These are phyloP conservation scores for Ogataea pini DNA, from an alignment of 805 yeast genomes.

Conservation along the genomic window DNA sequence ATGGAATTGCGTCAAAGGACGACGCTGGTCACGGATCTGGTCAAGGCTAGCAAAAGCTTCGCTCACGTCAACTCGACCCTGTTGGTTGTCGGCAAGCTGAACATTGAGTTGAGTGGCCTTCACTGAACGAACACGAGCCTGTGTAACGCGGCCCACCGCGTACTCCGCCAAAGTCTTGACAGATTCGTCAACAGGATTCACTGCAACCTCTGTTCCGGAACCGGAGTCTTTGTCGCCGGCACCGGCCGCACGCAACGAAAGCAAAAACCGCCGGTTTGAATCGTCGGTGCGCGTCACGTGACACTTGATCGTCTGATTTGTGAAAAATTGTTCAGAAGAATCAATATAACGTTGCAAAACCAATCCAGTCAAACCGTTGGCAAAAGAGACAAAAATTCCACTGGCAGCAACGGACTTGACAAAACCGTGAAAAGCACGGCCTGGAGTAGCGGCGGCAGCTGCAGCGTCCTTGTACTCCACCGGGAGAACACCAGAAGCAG, in stretches of 20 bases:
- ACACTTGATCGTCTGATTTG: slow-evolving; percentile 72
- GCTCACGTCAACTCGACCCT: slow-evolving; percentile 77
- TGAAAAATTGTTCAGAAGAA: slow-evolving; percentile 52
- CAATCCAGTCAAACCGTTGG: slow-evolving; percentile 77
- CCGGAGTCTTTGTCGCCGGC: slow-evolving; percentile 6
- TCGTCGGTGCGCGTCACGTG: slow-evolving; percentile 68
- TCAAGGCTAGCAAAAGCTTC: slow-evolving; percentile 57
- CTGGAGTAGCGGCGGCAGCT: slow-evolving; percentile 54
- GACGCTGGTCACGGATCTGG: slow-evolving; percentile 56
- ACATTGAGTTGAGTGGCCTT: slow-evolving; percentile 77
- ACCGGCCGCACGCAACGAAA: slow-evolving; percentile 52
- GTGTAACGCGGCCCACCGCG: slow-evolving; percentile 59
- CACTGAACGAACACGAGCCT: slow-evolving; percentile 59
- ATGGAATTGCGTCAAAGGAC: slow-evolving; percentile 61
- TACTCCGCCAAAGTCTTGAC: slow-evolving; percentile 52
- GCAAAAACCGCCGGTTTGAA: slow-evolving; percentile 66
- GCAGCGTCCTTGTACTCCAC: slow-evolving; percentile 56
- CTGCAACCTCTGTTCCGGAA: slow-evolving; percentile 32
- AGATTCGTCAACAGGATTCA: slow-evolving; percentile 62
- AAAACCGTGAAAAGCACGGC: slow-evolving; percentile 62
- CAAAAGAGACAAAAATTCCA: slow-evolving; percentile 85
- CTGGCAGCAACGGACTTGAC: slow-evolving; percentile 73
- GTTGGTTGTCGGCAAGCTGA: slow-evolving; percentile 70
- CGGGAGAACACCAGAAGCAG: slow-evolving; percentile 57
- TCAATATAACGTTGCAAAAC: slow-evolving; percentile 74